These are phyloP conservation scores for Phytomonas serpens DNA, from an alignment of 208 protist genomes.

Conservation along the genomic window DNA sequence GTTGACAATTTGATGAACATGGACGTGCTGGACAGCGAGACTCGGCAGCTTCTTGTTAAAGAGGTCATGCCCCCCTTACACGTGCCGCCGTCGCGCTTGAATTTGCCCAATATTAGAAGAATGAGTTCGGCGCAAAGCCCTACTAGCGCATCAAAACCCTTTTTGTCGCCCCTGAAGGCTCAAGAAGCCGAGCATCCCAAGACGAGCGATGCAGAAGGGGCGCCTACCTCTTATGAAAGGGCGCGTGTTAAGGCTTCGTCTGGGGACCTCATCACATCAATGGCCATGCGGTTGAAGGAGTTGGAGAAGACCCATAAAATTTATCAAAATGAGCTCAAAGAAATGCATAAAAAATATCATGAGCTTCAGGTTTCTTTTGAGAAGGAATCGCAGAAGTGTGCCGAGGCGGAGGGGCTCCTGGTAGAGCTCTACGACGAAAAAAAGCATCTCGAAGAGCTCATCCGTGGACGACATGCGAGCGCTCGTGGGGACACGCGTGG, in stretches of 20 bases:
- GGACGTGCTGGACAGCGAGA: conserved; percentile 78
- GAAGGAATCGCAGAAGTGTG: conserved; percentile 37
- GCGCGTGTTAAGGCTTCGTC: conserved; percentile 24
- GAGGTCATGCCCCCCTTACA: conserved; percentile 32
- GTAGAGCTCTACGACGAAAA: conserved; percentile 70
- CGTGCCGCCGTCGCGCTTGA: conserved; percentile 7
- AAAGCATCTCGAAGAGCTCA: conserved; percentile 43
- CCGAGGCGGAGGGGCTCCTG: conserved; percentile 56
- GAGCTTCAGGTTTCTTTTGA: conserved; percentile 44
- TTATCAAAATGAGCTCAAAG: conserved; percentile 64
- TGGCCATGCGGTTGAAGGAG: conserved; percentile 60
- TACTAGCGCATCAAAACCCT: neutral
- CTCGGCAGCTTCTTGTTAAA: conserved; percentile 51
- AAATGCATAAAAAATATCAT: conserved; percentile 54
- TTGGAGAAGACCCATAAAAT: conserved; percentile 59
- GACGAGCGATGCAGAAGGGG: conserved; percentile 10
- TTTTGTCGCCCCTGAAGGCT: neutral
- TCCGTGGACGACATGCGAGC: conserved; percentile 12
- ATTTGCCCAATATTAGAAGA: neutral
- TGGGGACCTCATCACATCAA: conserved; percentile 50
- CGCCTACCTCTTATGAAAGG: conserved; percentile 10
- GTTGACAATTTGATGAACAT: conserved; percentile 39
- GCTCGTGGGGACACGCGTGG: neutral
- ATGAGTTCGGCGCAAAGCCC: neutral
- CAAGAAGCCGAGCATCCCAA: neutral